Evolutionary conservation across 2,329 filamentous ascomycete species (phyloP), one percentile per base, ranked within the genome.

Genomic region (Blastomyces emzantsi): DNA sequence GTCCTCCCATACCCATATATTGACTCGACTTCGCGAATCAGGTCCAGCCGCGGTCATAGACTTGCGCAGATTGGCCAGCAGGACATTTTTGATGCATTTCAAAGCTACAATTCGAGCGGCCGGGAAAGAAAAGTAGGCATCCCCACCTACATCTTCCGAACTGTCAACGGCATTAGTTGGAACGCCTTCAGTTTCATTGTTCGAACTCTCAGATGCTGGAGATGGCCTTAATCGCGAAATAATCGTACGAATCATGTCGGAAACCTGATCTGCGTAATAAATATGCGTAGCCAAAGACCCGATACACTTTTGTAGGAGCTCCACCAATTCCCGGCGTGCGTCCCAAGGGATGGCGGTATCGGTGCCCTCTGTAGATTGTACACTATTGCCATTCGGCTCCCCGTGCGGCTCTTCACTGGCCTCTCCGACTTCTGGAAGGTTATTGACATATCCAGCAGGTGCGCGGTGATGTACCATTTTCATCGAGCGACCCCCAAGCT

Each of bases 181-280:
- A 45, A 85, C 80, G 56, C 65, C 62, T 13, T 80, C 81, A 41
- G 79, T 77, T 4, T 78, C 78, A 17, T 75, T 71, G 54, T 74
- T 75, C 5, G 80, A 71, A 17, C 79, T 73, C 19, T 78, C 77
- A 2, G 81, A 78, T 49, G 74, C 72, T 19, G 73, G 66, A 13
- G 80, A 78, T 2, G 92, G 90, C 74, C 90, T 94, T 39, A 97
- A 81, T 25, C 91, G 87, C 39, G 84, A 79, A 19, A 97, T 78
- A 55, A 97, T 87, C 0, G 90, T 86, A 25, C 87, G 84, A 61
- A 97, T 86, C 91, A 97, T 97, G 75, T 99, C 94, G 1, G 90
- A 87, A 63, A 97, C 90, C 75, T 99, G 94, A 70, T 97, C 93
- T 1, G 90, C 90, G 73, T 99, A 99, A 79, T 99, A 99, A 41